Conservation (phyloP, 2,329 filamentous ascomycete genomes). For the Cytospora piceae region DNA sequence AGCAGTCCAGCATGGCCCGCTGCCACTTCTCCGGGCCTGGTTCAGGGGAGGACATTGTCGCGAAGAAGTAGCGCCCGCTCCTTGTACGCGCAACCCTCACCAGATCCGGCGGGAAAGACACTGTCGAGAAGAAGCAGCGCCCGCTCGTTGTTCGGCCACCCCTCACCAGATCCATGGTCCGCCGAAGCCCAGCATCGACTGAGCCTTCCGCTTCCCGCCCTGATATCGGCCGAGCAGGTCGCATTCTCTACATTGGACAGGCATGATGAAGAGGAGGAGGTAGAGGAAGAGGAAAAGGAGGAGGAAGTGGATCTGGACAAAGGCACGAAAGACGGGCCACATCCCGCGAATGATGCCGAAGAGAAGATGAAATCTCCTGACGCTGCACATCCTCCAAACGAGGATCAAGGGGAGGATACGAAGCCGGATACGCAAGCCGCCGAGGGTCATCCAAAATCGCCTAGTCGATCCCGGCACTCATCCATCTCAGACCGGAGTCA, state of each 20-base stretch:
- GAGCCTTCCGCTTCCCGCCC: constrained; percentile 21
- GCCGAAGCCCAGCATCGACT: constrained; percentile 36
- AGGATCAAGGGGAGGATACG: not conserved
- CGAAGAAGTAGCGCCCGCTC: constrained; percentile 30
- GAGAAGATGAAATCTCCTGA: not conserved
- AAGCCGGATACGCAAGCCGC: not conserved
- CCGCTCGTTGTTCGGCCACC: constrained; percentile 36
- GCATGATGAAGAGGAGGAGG: constrained; percentile 18
- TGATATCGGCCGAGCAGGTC: constrained; percentile 28
- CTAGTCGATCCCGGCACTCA: constrained; percentile 25
- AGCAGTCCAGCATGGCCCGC: constrained; percentile 48
- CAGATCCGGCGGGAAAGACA: constrained; percentile 38
- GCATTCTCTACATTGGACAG: constrained; percentile 26
- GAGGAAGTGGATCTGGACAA: not conserved
- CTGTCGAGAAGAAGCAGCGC: constrained; percentile 28
- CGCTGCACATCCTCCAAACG: not conserved
- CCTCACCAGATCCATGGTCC: constrained; percentile 49
- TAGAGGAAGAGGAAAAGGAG: not conserved
- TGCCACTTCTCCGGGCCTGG: constrained; percentile 42
- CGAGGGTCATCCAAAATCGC: constrained; percentile 13
- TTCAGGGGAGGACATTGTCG: constrained; percentile 34
- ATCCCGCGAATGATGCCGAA: not conserved
- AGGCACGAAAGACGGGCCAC: constrained; percentile 6
- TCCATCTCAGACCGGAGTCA: constrained; percentile 38
- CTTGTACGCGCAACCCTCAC: constrained; percentile 41